Percentiles rank a stretch among this genome's conserved stretches.
phyloP scores from a whole-genome alignment of 495 filamentous ascomycete species.

The Neurospora sp. region DNA sequence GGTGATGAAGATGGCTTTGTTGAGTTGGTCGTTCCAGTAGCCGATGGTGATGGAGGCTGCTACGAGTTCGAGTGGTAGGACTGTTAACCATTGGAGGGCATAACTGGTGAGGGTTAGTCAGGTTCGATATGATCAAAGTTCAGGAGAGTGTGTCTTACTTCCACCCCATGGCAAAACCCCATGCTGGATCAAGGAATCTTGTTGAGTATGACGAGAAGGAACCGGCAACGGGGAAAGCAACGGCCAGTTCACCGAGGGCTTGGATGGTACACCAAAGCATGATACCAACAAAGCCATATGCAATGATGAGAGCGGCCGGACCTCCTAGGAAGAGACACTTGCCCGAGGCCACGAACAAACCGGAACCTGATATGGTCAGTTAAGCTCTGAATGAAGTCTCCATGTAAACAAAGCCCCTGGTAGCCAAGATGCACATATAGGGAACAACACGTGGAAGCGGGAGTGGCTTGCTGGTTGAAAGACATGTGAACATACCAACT shows the following conservation, averaged over 20 bases:
- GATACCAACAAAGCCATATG: conserved; percentile 69
- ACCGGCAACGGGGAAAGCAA: conserved; percentile 82
- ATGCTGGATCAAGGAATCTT: conserved; percentile 85
- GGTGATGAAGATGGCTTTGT: conserved; percentile 73
- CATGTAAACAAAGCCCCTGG: not conserved
- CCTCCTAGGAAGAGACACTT: conserved; percentile 67
- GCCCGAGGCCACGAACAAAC: conserved; percentile 84
- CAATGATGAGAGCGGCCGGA: conserved; percentile 74
- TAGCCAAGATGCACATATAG: not conserved
- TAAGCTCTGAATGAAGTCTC: not conserved
- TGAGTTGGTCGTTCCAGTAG: conserved; percentile 63
- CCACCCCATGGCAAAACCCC: conserved; percentile 99
- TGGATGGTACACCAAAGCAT: conserved; percentile 93
- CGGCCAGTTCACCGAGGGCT: conserved; percentile 85
- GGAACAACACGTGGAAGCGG: not conserved
- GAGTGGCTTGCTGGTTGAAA: not conserved
- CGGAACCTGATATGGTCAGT: conserved; percentile 50
- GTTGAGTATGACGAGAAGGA: conserved; percentile 91
- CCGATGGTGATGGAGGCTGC: conserved; percentile 80
- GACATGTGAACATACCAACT: conserved; percentile 53
- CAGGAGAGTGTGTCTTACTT: conserved; percentile 45
- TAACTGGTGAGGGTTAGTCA: conserved; percentile 33
- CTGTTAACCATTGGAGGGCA: conserved; percentile 84
- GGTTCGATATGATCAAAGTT: not conserved
- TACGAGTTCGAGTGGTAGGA: conserved; percentile 83